Conservation (phyloP, 176 grass and related monocot species). For the Phyllostachys edulis region DNA sequence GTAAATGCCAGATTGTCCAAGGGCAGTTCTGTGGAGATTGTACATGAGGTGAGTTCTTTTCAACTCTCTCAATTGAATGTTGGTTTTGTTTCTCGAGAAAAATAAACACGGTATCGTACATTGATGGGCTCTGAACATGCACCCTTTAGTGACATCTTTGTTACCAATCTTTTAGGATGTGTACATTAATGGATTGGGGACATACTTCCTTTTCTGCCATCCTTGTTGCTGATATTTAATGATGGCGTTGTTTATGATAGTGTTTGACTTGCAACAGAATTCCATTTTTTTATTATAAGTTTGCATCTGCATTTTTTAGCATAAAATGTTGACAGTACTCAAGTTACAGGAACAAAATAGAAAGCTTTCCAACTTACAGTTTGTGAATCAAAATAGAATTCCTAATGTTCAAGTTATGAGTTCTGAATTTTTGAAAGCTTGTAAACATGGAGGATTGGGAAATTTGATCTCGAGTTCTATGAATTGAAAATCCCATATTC, state of each 20-base stretch:
- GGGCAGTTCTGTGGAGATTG: constrained; percentile 96
- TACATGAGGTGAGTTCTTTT: constrained; percentile 66
- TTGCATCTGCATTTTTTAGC: background rate
- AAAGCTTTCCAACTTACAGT: background rate
- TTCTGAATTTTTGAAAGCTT: background rate
- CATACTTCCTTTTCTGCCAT: background rate
- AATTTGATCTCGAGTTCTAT: background rate
- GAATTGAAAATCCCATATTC: background rate
- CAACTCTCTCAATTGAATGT: background rate
- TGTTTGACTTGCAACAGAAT: background rate
- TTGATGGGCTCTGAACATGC: background rate
- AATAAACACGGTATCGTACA: background rate
- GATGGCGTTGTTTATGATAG: background rate
- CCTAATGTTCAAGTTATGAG: background rate
- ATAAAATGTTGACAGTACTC: background rate
- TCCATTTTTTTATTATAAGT: background rate
- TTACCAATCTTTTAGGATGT: background rate
- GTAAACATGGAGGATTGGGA: background rate
- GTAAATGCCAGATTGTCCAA: constrained; percentile 68
- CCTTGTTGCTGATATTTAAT: background rate
- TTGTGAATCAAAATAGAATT: background rate
- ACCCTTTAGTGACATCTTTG: background rate
- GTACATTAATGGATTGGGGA: background rate
- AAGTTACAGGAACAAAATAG: background rate
- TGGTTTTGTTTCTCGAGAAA: background rate